Conservation (phyloP, 2,329 filamentous ascomycete genomes). For the Colletotrichum brevisporum region DNA sequence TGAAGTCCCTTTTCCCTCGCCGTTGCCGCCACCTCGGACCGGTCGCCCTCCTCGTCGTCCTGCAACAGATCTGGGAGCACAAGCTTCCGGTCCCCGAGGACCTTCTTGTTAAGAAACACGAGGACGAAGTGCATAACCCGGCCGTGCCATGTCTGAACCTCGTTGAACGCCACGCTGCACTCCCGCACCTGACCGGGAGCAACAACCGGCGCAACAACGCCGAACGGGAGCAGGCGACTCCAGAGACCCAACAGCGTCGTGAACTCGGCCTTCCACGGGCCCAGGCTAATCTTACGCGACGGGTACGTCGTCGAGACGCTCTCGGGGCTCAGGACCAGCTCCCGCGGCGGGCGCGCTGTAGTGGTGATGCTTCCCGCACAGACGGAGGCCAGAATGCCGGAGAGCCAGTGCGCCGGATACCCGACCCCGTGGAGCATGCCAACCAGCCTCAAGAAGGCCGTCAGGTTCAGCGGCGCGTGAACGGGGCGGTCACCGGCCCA, state of each 20-base stretch:
- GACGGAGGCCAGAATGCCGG: conserved; percentile 39
- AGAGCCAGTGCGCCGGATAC: conserved; percentile 48
- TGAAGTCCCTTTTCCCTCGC: conserved; percentile 10
- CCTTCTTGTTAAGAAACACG: not conserved
- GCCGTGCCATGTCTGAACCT: not conserved
- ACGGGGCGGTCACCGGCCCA: conserved; percentile 42
- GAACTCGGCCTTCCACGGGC: conserved; percentile 43
- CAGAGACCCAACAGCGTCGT: conserved; percentile 43
- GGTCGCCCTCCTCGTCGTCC: conserved; percentile 15
- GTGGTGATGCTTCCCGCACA: conserved; percentile 42
- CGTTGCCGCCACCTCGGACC: not conserved
- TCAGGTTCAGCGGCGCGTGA: conserved; percentile 45
- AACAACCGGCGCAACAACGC: conserved; percentile 21
- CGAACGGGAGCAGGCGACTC: conserved; percentile 43
- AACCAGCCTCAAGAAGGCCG: conserved; percentile 43
- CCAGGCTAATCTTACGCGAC: conserved; percentile 19
- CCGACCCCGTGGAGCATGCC: conserved; percentile 42
- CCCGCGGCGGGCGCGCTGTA: conserved; percentile 42
- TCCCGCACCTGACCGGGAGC: not conserved
- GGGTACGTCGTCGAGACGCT: conserved; percentile 28
- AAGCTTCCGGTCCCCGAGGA: not conserved
- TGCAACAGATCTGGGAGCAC: not conserved
- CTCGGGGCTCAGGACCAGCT: conserved; percentile 25
- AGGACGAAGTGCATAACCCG: conserved; percentile 11
- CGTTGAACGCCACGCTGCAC: not conserved